Percentiles rank a stretch among this genome's conserved stretches.
Conservation (phyloP, 441 rosid genomes). For the Aleurites moluccanus region DNA sequence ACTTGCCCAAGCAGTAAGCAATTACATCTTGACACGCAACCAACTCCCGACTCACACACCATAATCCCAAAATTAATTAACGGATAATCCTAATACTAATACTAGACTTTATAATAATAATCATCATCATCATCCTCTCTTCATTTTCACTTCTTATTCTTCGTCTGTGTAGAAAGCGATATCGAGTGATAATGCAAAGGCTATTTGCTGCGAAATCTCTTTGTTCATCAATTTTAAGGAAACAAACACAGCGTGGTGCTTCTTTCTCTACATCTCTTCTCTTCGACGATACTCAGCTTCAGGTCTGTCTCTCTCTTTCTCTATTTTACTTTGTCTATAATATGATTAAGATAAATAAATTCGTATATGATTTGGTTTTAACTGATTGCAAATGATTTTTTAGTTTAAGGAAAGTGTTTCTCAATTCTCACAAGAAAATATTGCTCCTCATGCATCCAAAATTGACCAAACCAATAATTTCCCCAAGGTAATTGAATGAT, state of each 20-base stretch:
- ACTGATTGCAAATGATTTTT: not conserved
- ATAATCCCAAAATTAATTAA: no score
- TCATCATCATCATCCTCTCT: no score
- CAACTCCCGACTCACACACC: no score
- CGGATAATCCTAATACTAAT: no score
- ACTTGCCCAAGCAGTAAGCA: no score
- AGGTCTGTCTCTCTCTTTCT: constrained; percentile 41
- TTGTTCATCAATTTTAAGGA: constrained; percentile 26
- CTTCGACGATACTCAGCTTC: constrained; percentile 86
- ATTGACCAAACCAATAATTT: constrained; percentile 76
- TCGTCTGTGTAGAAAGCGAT: not conserved
- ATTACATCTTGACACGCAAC: no score
- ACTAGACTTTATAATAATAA: no score
- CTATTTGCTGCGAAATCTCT: constrained; percentile 40
- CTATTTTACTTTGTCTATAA: not conserved
- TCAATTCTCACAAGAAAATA: constrained; percentile 73
- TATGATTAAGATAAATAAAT: not conserved
- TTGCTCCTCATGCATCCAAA: constrained; percentile 71
- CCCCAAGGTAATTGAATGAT: constrained; percentile 54
- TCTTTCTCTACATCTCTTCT: constrained; percentile 67
- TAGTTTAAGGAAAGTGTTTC: constrained; percentile 91
- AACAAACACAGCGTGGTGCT: constrained; percentile 35
- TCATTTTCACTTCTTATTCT: not conserved
- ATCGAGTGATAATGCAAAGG: constrained; percentile 1
- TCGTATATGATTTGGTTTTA: not conserved